Percentiles rank a stretch among this genome's conserved stretches.
phyloP scores from a whole-genome alignment of 345 rosid species.

The Streptanthus diversifolius region DNA sequence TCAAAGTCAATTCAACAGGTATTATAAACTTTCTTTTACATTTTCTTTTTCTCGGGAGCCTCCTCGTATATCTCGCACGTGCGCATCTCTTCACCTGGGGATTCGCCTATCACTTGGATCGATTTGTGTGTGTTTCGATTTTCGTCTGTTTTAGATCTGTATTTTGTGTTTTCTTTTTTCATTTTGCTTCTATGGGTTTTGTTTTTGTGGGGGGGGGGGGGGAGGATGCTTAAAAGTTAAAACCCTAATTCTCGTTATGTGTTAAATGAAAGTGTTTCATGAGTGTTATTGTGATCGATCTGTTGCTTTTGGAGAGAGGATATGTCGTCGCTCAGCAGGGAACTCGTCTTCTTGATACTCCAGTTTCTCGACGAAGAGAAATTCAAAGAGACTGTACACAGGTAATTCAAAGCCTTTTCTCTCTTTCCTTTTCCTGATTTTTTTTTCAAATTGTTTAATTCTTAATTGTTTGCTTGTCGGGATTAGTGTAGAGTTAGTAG shows the following conservation, averaged over 20 bases:
- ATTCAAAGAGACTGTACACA: constrained; percentile 40
- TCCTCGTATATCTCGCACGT: constrained; percentile 25
- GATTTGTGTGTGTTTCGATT: not conserved
- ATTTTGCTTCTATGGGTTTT: not conserved
- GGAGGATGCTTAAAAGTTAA: not conserved
- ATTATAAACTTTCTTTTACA: not conserved
- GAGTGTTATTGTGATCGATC: constrained; percentile 30
- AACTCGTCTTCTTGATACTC: constrained; percentile 38
- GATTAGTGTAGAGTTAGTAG: not conserved
- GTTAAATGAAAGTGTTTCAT: constrained; percentile 10
- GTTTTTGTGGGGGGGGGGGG: not conserved
- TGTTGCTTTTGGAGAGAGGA: not conserved
- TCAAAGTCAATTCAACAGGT: constrained; percentile 38
- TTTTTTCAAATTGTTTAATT: not conserved
- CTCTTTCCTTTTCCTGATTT: not conserved
- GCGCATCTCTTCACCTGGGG: constrained; percentile 21
- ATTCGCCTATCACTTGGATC: constrained; percentile 12
- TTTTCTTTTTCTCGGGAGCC: not conserved
- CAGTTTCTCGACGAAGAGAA: constrained; percentile 41
- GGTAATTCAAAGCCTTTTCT: not conserved
- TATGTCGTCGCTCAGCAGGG: constrained; percentile 41
- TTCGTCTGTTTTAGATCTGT: constrained; percentile 28
- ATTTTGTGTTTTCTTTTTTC: too few relatives aligned
- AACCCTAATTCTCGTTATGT: constrained; percentile 26
- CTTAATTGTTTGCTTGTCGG: not conserved